Base-by-base conservation (phyloP, 768 basidiomycete species). In the Pluteus cervinus region DNA sequence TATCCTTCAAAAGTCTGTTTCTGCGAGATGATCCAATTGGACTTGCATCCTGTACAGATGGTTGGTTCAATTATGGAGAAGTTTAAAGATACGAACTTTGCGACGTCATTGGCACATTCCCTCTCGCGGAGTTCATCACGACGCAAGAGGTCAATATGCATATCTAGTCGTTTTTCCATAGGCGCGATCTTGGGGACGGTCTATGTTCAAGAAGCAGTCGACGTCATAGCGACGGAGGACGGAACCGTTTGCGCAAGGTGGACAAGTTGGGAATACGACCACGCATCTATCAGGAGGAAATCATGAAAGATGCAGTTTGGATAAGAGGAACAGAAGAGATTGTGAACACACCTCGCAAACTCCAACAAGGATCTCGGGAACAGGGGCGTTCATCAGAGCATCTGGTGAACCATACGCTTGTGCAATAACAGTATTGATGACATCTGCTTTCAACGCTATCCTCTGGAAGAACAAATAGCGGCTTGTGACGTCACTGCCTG, bases 381-480 rank as follows among this genome's bases (percentile, higher is more conserved):
- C 83, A 25, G 76, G 67, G 0, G 81, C 79, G 45, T 82, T 86
- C n/a, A n/a, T n/a, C 16, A 97, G 75, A 3, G 86, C 79, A 26
- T 90, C 87, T 4, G 92, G 89, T 21, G 98, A 62, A 24, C 76
- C 75, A 51, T 96, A 86, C 9, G 77, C 76, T 44, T 89, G 81
- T 2, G 84, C 88, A 24, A 93, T 80, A 39, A 89, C 74, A 8
- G 62, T 71, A 51, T 83, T 88, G 58, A 98, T 80, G 28, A 96
- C 69, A 45, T 94, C 88, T 23, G 86, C 71, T 60, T 99, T 99
- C 53, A 73, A 68, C 1, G 81, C 83, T 49, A 98, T 58, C 6
- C 94, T 81, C 44, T 82, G 82, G 79, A 98, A 94, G 72, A 94
- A 87, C 42, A 98, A 65, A 47, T 93, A 87, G 47, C 86, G 86